Conservation (phyloP, 2,329 filamentous ascomycete genomes). For the Aureobasidium sp. region DNA sequence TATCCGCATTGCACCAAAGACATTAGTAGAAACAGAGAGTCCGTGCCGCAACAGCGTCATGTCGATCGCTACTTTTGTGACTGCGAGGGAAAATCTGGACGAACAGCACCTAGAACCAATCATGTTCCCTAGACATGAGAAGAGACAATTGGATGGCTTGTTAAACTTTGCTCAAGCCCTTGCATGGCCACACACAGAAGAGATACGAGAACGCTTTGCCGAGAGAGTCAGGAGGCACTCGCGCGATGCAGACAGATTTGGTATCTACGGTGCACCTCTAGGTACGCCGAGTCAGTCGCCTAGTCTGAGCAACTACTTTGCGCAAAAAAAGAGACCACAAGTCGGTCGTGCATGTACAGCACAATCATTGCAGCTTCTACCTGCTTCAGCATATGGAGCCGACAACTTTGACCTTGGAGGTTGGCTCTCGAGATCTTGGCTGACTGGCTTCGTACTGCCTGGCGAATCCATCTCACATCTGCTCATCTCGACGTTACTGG, state of each 20-base stretch:
- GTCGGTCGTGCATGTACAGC: slow-evolving; percentile 3
- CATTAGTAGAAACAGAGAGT: slow-evolving; percentile 12
- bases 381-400: background rate
- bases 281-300: slow-evolving; percentile 25
- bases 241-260: slow-evolving; percentile 19
- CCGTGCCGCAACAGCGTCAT: slow-evolving; percentile 20
- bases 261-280: slow-evolving; percentile 33
- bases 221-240: slow-evolving; percentile 2
- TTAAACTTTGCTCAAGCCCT: slow-evolving; percentile 43
- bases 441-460: slow-evolving; percentile 47
- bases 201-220: slow-evolving; percentile 14
- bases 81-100: slow-evolving; percentile 19
- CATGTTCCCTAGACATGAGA: slow-evolving; percentile 29
- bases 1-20: slow-evolving; percentile 33
- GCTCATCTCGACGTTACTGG: slow-evolving; percentile 48
- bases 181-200: slow-evolving; percentile 38
- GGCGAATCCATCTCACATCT: slow-evolving; percentile 47
- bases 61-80: slow-evolving; percentile 22
- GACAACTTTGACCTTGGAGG: slow-evolving; percentile 33
- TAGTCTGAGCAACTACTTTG: slow-evolving; percentile 12
- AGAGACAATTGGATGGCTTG: slow-evolving; percentile 42
- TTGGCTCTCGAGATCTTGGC: slow-evolving; percentile 49
- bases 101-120: slow-evolving; percentile 18
- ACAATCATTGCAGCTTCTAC: slow-evolving; percentile 14
- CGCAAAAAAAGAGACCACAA: slow-evolving; percentile 12